These are phyloP conservation scores for Monarda citriodora DNA, from an alignment of 305 asterid genomes.

Conservation along the genomic window DNA sequence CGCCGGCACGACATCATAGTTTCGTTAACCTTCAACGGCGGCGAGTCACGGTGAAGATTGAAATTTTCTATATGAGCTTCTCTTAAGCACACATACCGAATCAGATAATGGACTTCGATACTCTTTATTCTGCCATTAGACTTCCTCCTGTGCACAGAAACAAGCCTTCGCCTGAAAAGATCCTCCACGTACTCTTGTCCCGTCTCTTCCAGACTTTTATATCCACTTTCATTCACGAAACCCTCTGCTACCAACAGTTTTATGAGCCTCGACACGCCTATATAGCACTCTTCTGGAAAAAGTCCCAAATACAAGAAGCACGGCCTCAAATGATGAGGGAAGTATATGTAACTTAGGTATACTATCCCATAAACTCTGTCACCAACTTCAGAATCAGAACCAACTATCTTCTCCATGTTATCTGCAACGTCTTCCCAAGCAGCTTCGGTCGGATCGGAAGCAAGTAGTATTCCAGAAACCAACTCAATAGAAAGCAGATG, in stretches of 20 bases:
- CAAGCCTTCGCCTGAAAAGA: neutral
- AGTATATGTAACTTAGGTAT: neutral
- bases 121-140: slow-evolving; percentile 2
- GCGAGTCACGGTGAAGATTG: neutral
- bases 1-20: neutral
- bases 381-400: neutral
- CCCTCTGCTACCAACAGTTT: slow-evolving; percentile 9
- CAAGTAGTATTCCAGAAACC: slow-evolving; percentile 1
- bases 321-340: slow-evolving; percentile 1
- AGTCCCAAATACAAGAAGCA: neutral
- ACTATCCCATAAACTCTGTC: too few species aligned
- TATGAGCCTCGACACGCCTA: neutral
- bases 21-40: neutral
- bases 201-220: neutral
- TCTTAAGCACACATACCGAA: neutral
- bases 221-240: neutral
- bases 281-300: neutral
- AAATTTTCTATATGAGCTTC: neutral
- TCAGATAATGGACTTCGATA: neutral
- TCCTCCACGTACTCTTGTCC: neutral
- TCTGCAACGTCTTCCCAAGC: neutral
- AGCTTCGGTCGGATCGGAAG: neutral
- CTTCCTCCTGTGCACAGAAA: neutral
- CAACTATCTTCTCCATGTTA: neutral
- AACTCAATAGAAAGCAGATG: neutral